phyloP scores from a whole-genome alignment of 2,329 filamentous ascomycete species.

The Epichloe gansuensis region DNA sequence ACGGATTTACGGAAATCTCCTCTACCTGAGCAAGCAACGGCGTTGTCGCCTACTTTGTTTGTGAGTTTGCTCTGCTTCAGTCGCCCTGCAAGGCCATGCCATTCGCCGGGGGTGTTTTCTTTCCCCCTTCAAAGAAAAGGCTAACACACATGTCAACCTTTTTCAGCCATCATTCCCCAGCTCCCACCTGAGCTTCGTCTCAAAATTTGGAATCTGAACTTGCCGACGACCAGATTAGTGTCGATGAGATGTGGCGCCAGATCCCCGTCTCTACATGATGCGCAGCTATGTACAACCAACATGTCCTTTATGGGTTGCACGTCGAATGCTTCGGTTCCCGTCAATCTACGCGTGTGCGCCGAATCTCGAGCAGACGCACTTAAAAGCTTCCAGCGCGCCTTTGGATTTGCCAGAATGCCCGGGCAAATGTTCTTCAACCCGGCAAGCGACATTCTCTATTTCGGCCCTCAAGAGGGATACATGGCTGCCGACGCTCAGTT shows the following conservation, averaged over 20 bases:
- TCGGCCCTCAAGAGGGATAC: constrained; percentile 31
- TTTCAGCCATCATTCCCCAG: constrained; percentile 27
- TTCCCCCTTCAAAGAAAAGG: background rate
- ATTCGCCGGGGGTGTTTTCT: background rate
- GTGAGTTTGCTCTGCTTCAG: constrained; percentile 2
- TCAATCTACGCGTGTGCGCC: constrained; percentile 32
- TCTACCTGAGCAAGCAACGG: background rate
- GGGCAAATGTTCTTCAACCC: constrained; percentile 32
- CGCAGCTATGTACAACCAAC: constrained; percentile 4
- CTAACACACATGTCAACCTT: background rate
- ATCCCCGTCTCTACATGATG: constrained; percentile 14
- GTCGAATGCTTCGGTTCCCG: constrained; percentile 29
- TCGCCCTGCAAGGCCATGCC: background rate
- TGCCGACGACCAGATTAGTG: constrained; percentile 31
- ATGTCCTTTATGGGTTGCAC: constrained; percentile 23
- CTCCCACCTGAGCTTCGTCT: constrained; percentile 36
- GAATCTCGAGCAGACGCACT: constrained; percentile 34
- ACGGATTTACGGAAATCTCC: background rate
- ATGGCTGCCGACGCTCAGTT: constrained; percentile 34
- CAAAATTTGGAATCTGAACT: constrained; percentile 34
- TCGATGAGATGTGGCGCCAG: constrained; percentile 28
- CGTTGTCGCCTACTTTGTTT: constrained; percentile 2
- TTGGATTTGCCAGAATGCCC: constrained; percentile 29
- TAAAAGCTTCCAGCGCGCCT: constrained; percentile 27
- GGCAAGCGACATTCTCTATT: constrained; percentile 32